These are phyloP conservation scores for Betula pendula DNA, from an alignment of 306 rosid genomes.

Conservation along the genomic window DNA sequence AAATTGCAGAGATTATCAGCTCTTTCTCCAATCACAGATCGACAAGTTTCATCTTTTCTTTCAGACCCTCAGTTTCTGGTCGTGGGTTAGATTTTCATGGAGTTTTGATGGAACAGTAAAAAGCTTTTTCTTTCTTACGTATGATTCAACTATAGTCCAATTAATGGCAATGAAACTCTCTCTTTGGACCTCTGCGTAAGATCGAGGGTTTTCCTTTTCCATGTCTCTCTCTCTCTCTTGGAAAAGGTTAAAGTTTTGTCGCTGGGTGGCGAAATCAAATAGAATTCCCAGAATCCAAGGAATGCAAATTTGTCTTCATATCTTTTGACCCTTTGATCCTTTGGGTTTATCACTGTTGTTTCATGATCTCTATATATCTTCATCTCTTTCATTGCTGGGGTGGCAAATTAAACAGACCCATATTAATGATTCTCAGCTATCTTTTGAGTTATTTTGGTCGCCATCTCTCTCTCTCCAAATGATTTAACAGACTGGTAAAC, in stretches of 20 bases:
- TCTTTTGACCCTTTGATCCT: conserved; percentile 36
- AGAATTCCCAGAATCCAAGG: not conserved
- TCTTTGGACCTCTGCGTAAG: conserved; percentile 54
- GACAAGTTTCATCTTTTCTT: conserved; percentile 42
- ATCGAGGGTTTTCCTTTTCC: conserved; percentile 40
- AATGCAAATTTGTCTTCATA: conserved; percentile 27
- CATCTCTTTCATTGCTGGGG: not conserved
- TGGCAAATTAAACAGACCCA: not conserved
- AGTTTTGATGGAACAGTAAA: conserved; percentile 42
- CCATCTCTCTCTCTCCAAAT: not conserved
- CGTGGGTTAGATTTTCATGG: conserved; percentile 29
- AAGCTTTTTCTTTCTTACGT: conserved; percentile 21
- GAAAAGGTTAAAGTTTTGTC: not conserved
- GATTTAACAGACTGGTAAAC: not conserved
- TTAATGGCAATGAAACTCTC: conserved; percentile 22
- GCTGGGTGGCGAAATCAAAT: not conserved
- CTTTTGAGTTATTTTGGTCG: not conserved
- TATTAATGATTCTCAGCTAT: not conserved
- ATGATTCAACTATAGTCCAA: conserved; percentile 1
- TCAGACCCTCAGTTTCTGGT: not conserved
- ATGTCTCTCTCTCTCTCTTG: not conserved
- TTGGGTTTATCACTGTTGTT: conserved; percentile 39
- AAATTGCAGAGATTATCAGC: not conserved
- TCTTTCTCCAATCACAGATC: conserved; percentile 21
- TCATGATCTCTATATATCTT: not conserved